phyloP scores from a whole-genome alignment of 257 asterid species.

The Thymus quinquecostatus region DNA sequence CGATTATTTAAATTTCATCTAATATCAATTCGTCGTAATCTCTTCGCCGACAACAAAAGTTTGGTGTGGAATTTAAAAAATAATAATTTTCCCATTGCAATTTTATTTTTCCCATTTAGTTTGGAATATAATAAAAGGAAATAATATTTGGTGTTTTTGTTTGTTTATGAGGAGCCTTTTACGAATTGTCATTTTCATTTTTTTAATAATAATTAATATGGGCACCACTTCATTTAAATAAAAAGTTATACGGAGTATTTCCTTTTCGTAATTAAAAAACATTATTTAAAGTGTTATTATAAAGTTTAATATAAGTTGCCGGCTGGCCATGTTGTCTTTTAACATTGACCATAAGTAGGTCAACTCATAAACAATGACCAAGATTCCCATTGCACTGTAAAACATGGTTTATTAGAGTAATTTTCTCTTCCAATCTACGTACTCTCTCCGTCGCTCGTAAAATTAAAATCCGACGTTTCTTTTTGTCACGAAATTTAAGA shows the following conservation, averaged over 20 bases:
- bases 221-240: neutral
- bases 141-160: neutral
- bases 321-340: constrained; percentile 22
- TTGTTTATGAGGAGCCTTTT: neutral
- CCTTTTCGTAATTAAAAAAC: neutral
- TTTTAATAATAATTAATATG: neutral
- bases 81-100: neutral
- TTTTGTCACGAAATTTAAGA: no score
- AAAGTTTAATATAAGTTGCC: neutral
- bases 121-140: no score
- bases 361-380: constrained; percentile 30
- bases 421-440: no score
- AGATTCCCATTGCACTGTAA: neutral
- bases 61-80: neutral
- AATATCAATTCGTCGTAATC: no score
- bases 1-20: neutral
- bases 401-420: no score
- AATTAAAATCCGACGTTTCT: no score
- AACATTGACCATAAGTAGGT: constrained; percentile 15
- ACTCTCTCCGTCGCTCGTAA: no score
- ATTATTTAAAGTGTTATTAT: neutral
- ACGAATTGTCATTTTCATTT: neutral
- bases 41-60: neutral
- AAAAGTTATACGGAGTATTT: neutral
- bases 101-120: neutral